Evolutionary conservation across 192 early-diverging fungal species (phyloP).

Genomic region (Coemansia sp.): DNA sequence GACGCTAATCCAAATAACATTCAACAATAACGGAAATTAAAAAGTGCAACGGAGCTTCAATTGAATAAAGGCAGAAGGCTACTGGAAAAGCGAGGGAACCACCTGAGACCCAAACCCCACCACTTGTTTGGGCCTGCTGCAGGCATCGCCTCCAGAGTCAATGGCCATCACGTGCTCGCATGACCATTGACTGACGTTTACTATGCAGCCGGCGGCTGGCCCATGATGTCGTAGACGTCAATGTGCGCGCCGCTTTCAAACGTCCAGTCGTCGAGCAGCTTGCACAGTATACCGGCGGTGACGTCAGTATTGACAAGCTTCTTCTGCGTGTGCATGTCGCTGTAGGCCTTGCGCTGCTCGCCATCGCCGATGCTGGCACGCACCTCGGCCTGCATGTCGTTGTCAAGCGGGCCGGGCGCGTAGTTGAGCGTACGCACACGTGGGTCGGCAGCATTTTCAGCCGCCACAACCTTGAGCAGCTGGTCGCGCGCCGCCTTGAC

Average conservation of each 20-base stretch:
- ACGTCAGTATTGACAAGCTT: slow-evolving; percentile 65
- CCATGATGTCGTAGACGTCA: slow-evolving; percentile 59
- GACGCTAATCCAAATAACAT: background rate
- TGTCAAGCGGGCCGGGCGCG: slow-evolving; percentile 85
- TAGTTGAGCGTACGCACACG: slow-evolving; percentile 70
- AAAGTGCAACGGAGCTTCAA: background rate
- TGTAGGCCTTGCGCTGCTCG: slow-evolving; percentile 60
- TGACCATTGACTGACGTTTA: no score
- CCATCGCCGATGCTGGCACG: slow-evolving; percentile 63
- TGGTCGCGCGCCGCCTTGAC: slow-evolving; percentile 81
- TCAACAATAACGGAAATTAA: background rate
- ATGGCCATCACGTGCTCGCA: no score
- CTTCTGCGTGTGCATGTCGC: slow-evolving; percentile 59
- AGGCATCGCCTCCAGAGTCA: background rate
- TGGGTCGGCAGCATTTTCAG: slow-evolving; percentile 54
- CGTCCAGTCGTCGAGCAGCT: slow-evolving; percentile 54
- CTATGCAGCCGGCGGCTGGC: slow-evolving; percentile 8
- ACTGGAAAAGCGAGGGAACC: no score
- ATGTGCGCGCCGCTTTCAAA: slow-evolving; percentile 66
- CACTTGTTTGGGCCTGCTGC: no score
- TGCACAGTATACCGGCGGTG: slow-evolving; percentile 61
- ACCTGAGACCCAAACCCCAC: no score
- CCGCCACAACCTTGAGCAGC: slow-evolving; percentile 64
- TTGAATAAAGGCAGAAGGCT: background rate
- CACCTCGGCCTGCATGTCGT: slow-evolving; percentile 73